phyloP scores from a whole-genome alignment of 768 basidiomycete genomes.

The Leccinum rimulosum region DNA sequence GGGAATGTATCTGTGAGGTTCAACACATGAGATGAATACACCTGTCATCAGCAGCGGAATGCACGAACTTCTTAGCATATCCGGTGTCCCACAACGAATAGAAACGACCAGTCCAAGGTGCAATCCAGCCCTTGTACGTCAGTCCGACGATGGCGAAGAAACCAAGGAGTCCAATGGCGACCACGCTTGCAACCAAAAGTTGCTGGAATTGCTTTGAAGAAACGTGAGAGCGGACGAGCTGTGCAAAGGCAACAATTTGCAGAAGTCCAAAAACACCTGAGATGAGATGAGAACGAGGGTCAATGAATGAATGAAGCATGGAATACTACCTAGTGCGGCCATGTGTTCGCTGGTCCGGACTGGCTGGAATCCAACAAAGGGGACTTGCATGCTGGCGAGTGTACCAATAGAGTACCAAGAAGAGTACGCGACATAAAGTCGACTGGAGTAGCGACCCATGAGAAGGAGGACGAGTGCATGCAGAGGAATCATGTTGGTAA shows the following conservation, averaged over 20 bases:
- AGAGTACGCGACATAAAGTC: conserved; percentile 93
- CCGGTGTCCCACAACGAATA: conserved; percentile 99
- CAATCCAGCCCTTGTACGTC: conserved; percentile 93
- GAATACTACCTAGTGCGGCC: conserved; percentile 80
- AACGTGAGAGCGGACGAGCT: conserved; percentile 84
- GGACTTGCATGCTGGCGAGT: conserved; percentile 97
- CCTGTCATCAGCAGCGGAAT: background rate
- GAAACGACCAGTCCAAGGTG: conserved; percentile 99
- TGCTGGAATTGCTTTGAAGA: conserved; percentile 91
- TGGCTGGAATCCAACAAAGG: conserved; percentile 99
- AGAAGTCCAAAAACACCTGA: conserved; percentile 92
- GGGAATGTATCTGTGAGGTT: conserved; percentile 70
- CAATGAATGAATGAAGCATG: background rate
- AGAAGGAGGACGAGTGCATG: conserved; percentile 92
- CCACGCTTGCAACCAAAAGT: conserved; percentile 67
- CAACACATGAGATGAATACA: background rate
- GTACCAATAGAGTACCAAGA: conserved; percentile 99
- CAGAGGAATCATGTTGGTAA: conserved; percentile 99
- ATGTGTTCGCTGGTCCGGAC: conserved; percentile 97
- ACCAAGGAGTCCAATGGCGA: conserved; percentile 70
- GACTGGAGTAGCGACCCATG: conserved; percentile 92
- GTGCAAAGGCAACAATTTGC: conserved; percentile 92
- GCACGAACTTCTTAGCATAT: conserved; percentile 89
- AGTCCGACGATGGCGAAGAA: conserved; percentile 70
- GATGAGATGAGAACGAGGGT: conserved; percentile 8